Evolutionary conservation across 352 stramenopile genomes (phyloP).

Genomic region (Hyaloperonospora arabidopsidis): DNA sequence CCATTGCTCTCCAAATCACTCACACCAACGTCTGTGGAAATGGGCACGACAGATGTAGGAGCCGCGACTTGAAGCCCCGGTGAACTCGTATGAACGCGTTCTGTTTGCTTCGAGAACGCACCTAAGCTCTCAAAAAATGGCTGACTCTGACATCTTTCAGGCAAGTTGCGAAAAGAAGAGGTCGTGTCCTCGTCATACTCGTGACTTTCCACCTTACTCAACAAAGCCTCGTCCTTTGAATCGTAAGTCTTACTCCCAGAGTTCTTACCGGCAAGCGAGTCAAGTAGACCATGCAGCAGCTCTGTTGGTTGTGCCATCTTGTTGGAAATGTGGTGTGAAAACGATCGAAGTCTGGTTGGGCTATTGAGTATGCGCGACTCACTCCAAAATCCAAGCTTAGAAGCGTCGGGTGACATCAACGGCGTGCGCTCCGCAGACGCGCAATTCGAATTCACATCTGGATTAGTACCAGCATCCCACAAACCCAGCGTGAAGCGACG

Average conservation of each 20-base stretch:
- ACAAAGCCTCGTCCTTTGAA: conserved; percentile 32
- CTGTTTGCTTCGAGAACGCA: conserved; percentile 25
- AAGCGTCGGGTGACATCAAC: conserved; percentile 47
- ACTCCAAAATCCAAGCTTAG: conserved; percentile 76
- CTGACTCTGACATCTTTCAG: conserved; percentile 37
- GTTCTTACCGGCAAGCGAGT: conserved; percentile 60
- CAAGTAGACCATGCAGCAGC: conserved; percentile 59
- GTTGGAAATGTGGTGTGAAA: conserved; percentile 69
- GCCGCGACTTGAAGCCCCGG: conserved; percentile 11
- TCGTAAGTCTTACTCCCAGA: conserved; percentile 31
- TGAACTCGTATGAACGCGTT: conserved; percentile 43
- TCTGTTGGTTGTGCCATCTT: conserved; percentile 59
- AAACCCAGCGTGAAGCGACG: conserved; percentile 56
- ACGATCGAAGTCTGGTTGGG: conserved; percentile 49
- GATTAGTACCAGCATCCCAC: conserved; percentile 48
- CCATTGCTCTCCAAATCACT: conserved; percentile 22
- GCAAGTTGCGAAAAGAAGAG: conserved; percentile 18
- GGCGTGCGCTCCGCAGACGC: conserved; percentile 32
- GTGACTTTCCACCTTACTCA: conserved; percentile 14
- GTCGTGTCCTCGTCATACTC: conserved; percentile 19
- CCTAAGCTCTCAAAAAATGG: conserved; percentile 27
- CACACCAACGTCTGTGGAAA: conserved; percentile 20
- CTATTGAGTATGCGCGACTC: conserved; percentile 52
- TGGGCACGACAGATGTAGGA: conserved; percentile 11
- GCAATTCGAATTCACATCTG: conserved; percentile 22